Base-by-base conservation (phyloP, 139 green algal genomes). In the Chlamydomonas schloesseri region DNA sequence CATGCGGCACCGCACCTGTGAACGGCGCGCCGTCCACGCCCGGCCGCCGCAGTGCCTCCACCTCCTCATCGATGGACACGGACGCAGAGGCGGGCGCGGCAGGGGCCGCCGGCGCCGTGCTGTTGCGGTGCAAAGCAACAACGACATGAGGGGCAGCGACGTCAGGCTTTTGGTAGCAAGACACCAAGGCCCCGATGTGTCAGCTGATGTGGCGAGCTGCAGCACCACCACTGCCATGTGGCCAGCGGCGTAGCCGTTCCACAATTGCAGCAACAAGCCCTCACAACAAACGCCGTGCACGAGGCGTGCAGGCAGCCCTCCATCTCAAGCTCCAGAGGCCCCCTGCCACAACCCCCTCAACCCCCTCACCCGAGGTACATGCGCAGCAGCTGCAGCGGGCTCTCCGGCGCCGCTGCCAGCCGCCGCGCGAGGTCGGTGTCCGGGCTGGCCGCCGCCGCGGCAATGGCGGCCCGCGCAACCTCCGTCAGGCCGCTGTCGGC, bases 11-110 rank as follows among this genome's bases (percentile, higher is more conserved):
- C 42, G 42, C 42, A 50, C 42, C 42, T 2, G 80, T 86, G 80
- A 86, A 86, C 15, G 80, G 80, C 80, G 68, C 80, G 28, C 80
- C 80, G 4, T 76, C 80, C 80, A 77, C 80, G 6, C 80, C 68
- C 1, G 80, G 80, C 4, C 36, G 36, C 31, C 50, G 67, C 68
- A 86, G 80, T 34, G 80, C 80, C 21, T 31, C 80, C 68, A 86
- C 68, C 17, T 76, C 80, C 0, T 76, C 80, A 24, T 86, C 68
- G 31, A 86, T 46, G 31, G 80, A 77, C 5, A 47, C 29, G n/a
- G 64, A 29, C 50, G 67, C 46, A 68, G 47, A 37, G 46, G 64
- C 15, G 60, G 77, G n/a, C 42, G 3, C 57, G 42, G 55, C 5
- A 5, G 50, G 31, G 8, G 73, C 17, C 15, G 53, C 9, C 9